phyloP scores from a whole-genome alignment of 1,284 basidiomycete genomes.

The Laetiporus sulphureus region DNA sequence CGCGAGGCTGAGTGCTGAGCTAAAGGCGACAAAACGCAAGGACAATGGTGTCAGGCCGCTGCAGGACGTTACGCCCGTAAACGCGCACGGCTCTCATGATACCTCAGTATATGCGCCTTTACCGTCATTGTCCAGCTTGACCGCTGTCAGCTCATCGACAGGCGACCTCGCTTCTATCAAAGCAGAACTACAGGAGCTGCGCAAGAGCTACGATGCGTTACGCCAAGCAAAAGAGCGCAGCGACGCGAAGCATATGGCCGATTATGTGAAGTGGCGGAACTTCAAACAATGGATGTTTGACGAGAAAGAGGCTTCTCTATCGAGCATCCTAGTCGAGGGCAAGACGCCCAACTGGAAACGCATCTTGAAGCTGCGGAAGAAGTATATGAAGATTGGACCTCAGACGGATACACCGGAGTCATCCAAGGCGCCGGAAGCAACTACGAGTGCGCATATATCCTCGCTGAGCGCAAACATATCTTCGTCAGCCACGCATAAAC shows the following conservation, averaged over 20 bases:
- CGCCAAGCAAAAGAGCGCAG: conserved; percentile 14
- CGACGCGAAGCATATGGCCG: conserved; percentile 12
- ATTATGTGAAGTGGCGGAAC: conserved; percentile 13
- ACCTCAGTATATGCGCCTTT: background rate
- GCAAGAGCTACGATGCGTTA: conserved; percentile 14
- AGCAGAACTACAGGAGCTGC: conserved; percentile 12
- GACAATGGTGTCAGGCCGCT: conserved; percentile 2
- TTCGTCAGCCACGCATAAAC: no score
- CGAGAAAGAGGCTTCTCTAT: conserved; percentile 4
- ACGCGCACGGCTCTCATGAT: background rate
- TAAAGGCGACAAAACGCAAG: conserved; percentile 2
- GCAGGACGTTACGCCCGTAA: conserved; percentile 1
- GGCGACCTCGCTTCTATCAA: conserved; percentile 9
- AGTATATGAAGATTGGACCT: conserved; percentile 2
- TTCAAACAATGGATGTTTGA: conserved; percentile 17
- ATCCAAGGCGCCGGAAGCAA: no score
- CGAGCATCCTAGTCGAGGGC: conserved; percentile 2
- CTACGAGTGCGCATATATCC: no score
- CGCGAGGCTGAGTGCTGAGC: conserved; percentile 6
- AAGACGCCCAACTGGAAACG: conserved; percentile 1
- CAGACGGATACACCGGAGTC: background rate
- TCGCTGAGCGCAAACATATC: no score
- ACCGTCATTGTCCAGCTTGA: background rate
- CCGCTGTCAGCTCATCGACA: background rate
- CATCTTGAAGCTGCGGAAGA: conserved; percentile 2